Conservation (phyloP, 441 rosid species). For the Geranium incanum region DNA sequence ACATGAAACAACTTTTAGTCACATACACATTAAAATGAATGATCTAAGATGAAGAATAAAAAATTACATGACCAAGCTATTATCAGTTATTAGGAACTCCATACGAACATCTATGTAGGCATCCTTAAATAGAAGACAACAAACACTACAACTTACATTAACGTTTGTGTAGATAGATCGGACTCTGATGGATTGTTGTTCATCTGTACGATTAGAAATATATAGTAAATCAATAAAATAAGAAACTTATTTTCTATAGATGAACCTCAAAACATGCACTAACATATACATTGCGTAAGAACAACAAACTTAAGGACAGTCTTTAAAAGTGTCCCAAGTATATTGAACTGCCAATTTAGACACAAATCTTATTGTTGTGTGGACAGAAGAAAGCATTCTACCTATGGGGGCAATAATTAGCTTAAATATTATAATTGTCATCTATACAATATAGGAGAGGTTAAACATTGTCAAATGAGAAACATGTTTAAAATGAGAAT, state of each 20-base stretch:
- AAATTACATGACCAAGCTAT: not conserved
- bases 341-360: not conserved
- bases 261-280: not conserved
- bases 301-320: not conserved
- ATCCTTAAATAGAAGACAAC: not conserved
- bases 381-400: not conserved
- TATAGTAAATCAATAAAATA: not conserved
- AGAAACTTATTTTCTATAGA: not conserved
- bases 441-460: no score
- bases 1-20: not conserved
- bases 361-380: not conserved
- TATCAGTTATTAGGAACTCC: not conserved
- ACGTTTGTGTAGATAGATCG: conserved; percentile 27
- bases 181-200: conserved; percentile 32
- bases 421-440: no score
- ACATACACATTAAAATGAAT: not conserved
- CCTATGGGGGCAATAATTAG: no score
- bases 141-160: conserved; percentile 20
- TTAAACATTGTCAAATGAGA: no score
- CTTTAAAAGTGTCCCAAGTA: not conserved
- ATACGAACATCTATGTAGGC: not conserved
- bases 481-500: no score
- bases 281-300: not conserved
- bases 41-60: not conserved
- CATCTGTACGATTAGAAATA: conserved; percentile 33